These are phyloP conservation scores for Russula olivacea DNA, from an alignment of 768 basidiomycete genomes.

Conservation along the genomic window DNA sequence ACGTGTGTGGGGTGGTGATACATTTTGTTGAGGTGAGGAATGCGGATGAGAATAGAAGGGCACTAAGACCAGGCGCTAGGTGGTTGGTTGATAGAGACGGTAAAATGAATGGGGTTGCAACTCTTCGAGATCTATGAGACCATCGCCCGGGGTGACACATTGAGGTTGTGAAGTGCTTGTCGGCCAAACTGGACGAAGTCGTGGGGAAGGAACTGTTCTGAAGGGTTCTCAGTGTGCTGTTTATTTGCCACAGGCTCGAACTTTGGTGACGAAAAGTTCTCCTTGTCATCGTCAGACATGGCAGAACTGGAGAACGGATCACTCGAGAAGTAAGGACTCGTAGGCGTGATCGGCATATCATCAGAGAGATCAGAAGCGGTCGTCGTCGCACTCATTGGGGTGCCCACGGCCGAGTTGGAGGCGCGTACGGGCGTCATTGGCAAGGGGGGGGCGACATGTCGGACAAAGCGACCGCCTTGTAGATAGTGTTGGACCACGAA, in stretches of 20 bases:
- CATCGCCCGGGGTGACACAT: slow-evolving; percentile 53
- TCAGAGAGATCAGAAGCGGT: slow-evolving; percentile 71
- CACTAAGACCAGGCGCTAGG: slow-evolving; percentile 25
- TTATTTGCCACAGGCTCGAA: slow-evolving; percentile 74
- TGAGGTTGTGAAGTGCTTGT: slow-evolving; percentile 71
- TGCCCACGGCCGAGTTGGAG: slow-evolving; percentile 49
- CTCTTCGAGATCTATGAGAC: slow-evolving; percentile 45
- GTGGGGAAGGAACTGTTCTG: slow-evolving; percentile 74
- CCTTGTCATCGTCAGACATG: slow-evolving; percentile 70
- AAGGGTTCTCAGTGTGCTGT: slow-evolving; percentile 56
- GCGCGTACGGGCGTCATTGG: slow-evolving; percentile 62
- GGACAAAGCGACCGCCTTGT: slow-evolving; percentile 70
- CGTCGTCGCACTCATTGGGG: slow-evolving; percentile 71
- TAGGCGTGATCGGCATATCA: slow-evolving; percentile 79
- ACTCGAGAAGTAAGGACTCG: slow-evolving; percentile 55
- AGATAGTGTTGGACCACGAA: slow-evolving; percentile 93
- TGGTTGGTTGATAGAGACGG: slow-evolving; percentile 16
- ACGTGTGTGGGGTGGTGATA: slow-evolving; percentile 66
- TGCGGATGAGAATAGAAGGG: slow-evolving; percentile 42
- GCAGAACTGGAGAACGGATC: slow-evolving; percentile 54
- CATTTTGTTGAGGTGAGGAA: slow-evolving; percentile 61
- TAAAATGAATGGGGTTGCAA: slow-evolving; percentile 17
- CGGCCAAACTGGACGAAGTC: slow-evolving; percentile 78
- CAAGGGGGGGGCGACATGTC: slow-evolving; percentile 42
- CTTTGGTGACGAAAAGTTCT: slow-evolving; percentile 55